These are phyloP conservation scores for Diaporthe capsici DNA, from an alignment of 2,329 filamentous ascomycete genomes.

Conservation along the genomic window DNA sequence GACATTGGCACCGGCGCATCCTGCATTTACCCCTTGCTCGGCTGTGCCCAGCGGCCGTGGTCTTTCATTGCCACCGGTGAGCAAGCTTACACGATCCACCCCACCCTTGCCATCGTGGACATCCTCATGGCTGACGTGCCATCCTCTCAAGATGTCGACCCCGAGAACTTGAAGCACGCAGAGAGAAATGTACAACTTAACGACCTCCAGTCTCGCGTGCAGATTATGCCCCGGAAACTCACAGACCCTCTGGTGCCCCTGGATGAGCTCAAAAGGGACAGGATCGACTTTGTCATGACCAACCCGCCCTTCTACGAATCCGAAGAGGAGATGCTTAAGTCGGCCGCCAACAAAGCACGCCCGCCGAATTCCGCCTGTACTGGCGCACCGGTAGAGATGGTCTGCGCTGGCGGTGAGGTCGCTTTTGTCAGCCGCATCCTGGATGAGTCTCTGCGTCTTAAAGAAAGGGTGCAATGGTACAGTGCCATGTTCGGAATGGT, in stretches of 20 bases:
- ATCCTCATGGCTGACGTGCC: constrained; percentile 2
- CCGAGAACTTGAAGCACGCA: constrained; percentile 76
- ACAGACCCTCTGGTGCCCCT: constrained; percentile 75
- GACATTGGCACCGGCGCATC: constrained; percentile 94
- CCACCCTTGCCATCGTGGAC: not conserved
- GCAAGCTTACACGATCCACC: not conserved
- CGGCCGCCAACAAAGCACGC: constrained; percentile 75
- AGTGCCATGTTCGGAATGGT: constrained; percentile 91
- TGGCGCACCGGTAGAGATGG: constrained; percentile 87
- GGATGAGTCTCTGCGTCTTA: constrained; percentile 49
- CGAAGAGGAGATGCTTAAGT: constrained; percentile 74
- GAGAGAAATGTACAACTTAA: constrained; percentile 78
- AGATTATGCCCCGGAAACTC: constrained; percentile 68
- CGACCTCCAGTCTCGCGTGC: constrained; percentile 73
- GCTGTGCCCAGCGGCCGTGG: constrained; percentile 80
- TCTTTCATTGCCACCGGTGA: constrained; percentile 75
- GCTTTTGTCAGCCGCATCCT: constrained; percentile 89
- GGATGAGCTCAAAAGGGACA: constrained; percentile 62
- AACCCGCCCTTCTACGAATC: constrained; percentile 97
- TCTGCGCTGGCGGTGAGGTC: constrained; percentile 80
- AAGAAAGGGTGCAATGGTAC: constrained; percentile 83
- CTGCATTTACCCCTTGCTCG: constrained; percentile 90
- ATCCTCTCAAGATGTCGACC: constrained; percentile 77
- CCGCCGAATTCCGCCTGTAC: constrained; percentile 82
- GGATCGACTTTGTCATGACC: constrained; percentile 88